Percentiles rank a stretch among this genome's conserved stretches.
phyloP scores from a whole-genome alignment of 2,329 filamentous ascomycete genomes.

The Hirsutella thompsonii region DNA sequence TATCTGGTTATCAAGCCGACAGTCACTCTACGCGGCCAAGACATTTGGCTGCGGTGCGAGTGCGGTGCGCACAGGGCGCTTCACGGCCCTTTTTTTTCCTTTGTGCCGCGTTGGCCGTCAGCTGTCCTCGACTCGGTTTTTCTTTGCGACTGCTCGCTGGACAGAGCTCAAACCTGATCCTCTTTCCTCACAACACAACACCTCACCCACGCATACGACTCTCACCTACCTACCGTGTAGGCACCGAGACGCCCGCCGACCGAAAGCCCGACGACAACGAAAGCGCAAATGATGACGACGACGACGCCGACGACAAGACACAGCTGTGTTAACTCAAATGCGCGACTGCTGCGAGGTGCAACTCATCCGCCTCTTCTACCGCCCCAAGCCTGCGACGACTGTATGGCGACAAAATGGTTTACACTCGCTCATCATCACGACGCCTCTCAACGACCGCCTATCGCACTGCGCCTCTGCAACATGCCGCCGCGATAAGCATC shows the following conservation, averaged over 20 bases:
- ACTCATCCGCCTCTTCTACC: too few species aligned
- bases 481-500: slow-evolving; percentile 3
- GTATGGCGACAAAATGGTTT: neutral
- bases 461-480: slow-evolving; percentile 1
- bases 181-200: neutral
- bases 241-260: too few species aligned
- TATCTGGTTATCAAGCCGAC: slow-evolving; percentile 19
- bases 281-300: too few species aligned
- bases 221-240: too few species aligned
- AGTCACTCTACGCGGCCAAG: slow-evolving; percentile 8
- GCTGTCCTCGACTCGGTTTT: neutral
- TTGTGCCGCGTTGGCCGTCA: neutral
- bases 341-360: too few species aligned
- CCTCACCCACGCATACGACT: too few species aligned
- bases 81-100: slow-evolving; percentile 1
- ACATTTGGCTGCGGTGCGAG: neutral
- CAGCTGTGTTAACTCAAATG: too few species aligned
- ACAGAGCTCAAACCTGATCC: neutral
- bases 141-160: neutral
- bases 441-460: neutral
- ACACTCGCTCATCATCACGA: neutral
- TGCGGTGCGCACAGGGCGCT: neutral
- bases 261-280: too few species aligned
- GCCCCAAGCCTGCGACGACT: too few species aligned
- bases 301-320: too few species aligned